Evolutionary conservation across 495 filamentous ascomycete species (phyloP).

Genomic region (Tuber calosporum): DNA sequence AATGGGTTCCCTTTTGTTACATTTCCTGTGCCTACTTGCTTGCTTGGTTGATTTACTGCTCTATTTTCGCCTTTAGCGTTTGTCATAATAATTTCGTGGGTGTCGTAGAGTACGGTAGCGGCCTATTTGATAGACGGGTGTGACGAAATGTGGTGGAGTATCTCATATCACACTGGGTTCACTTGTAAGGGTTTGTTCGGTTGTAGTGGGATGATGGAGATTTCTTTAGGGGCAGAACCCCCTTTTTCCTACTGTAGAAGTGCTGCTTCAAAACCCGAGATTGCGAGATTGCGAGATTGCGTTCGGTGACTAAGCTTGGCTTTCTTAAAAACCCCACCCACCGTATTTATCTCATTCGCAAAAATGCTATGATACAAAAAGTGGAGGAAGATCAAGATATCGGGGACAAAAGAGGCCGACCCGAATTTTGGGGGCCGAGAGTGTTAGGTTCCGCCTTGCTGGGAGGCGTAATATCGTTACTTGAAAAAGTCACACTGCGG

Average conservation of each 20-base stretch:
- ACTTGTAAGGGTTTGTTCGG: background rate
- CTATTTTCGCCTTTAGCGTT: background rate
- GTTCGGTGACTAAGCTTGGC: background rate
- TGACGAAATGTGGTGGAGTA: background rate
- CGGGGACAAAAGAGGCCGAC: background rate
- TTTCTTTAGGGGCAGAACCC: background rate
- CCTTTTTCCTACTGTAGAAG: background rate
- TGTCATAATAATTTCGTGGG: background rate
- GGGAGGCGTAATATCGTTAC: background rate
- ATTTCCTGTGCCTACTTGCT: background rate
- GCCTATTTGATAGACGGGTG: background rate
- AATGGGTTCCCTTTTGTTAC: slow-evolving; percentile 6
- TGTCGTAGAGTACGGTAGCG: background rate
- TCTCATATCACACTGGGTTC: background rate
- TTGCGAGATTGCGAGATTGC: background rate
- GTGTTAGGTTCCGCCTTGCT: background rate
- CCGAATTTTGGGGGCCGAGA: background rate
- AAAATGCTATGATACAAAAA: background rate
- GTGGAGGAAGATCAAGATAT: background rate
- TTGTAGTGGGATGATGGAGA: background rate
- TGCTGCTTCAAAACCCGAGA: background rate
- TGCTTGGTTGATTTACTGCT: background rate
- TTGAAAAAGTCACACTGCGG: background rate
- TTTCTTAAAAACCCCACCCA: background rate
- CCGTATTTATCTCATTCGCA: background rate